Evolutionary conservation across 192 early-diverging fungal species (phyloP), one percentile per base, ranked within the genome.

Genomic region (Hyaloraphidium curvatum): DNA sequence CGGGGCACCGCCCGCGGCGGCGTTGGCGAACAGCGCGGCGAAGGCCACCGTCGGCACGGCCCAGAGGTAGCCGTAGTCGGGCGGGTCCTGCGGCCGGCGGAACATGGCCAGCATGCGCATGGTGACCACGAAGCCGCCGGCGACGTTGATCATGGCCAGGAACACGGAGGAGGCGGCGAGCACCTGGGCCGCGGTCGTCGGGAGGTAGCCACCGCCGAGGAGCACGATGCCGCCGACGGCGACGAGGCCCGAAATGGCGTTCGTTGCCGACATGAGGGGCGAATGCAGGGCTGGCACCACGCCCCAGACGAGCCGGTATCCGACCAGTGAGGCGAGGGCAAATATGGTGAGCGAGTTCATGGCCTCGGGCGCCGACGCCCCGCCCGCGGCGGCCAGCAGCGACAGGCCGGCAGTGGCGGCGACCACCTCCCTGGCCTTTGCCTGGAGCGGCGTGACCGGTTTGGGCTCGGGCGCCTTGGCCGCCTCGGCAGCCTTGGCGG

Each of bases 81-180:
- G 60, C n/a, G 60, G 61, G 41, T 65, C 63, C 7, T 40, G 33
- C 27, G 58, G 57, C 3, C 63, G 29, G 31, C 50, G 65, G 60
- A 65, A 65, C 63, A 65, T 65, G 56, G 58, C 57, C 27, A 65
- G 55, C 63, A 65, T 65, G 16, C 63, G 31, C 39, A 64, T 61
- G 25, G 61, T 55, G 31, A 65, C 29, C 3, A 65, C 53, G 57
- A 65, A 65, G 0, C 63, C 63, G 21, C 63, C 63, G 53, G 58
- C 64, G 13, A 65, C 50, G 54, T 65, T 65, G 50, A 65, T 63
- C 21, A 55, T 65, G 2, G 63, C 63, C 28, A 65, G 23, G 7
- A 65, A 37, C 0, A 65, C 60, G 5, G 63, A 65, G 1, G 54
- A n/a, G 17, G 63, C 63, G 14, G 60, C 63, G 5, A 65, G 51